These are phyloP conservation scores for Paratinospora sagittata DNA, from an alignment of 164 flowering plant species.

Conservation along the genomic window DNA sequence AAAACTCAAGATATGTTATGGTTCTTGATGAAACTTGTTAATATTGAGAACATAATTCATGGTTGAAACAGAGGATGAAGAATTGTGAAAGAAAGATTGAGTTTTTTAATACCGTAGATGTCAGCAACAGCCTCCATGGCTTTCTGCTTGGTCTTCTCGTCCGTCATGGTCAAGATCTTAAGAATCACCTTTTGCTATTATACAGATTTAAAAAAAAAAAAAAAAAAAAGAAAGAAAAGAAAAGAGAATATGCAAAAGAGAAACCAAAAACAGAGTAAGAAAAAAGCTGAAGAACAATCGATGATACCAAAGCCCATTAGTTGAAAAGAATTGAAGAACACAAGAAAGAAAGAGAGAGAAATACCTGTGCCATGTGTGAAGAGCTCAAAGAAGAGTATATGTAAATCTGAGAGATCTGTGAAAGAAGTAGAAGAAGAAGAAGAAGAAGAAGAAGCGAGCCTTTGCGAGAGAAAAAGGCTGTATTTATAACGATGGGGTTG, in stretches of 20 bases:
- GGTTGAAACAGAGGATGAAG: neutral
- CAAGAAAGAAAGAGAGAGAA: neutral
- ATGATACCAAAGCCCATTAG: too few species aligned
- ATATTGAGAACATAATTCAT: too few species aligned
- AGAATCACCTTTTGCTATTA: constrained; percentile 71
- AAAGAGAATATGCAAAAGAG: too few species aligned
- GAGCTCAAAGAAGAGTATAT: too few species aligned
- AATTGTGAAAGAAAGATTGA: neutral
- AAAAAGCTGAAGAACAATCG: too few species aligned
- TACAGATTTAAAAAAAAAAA: neutral
- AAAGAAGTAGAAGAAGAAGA: too few species aligned
- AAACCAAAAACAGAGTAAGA: too few species aligned
- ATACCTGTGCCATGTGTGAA: neutral
- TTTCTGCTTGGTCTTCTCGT: constrained; percentile 84
- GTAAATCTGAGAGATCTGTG: too few species aligned
- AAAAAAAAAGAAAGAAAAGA: too few species aligned
- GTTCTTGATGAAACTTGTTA: too few species aligned
- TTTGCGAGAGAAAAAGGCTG: neutral
- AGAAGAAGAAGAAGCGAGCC: neutral
- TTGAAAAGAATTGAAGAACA: too few species aligned
- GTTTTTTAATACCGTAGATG: constrained; percentile 48
- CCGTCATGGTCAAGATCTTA: constrained; percentile 85
- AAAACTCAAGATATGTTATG: neutral
- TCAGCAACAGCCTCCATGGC: constrained; percentile 95
- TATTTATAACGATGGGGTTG: neutral